phyloP scores from a whole-genome alignment of 169 alveolate genomes.

The Plasmodium coatneyi region DNA sequence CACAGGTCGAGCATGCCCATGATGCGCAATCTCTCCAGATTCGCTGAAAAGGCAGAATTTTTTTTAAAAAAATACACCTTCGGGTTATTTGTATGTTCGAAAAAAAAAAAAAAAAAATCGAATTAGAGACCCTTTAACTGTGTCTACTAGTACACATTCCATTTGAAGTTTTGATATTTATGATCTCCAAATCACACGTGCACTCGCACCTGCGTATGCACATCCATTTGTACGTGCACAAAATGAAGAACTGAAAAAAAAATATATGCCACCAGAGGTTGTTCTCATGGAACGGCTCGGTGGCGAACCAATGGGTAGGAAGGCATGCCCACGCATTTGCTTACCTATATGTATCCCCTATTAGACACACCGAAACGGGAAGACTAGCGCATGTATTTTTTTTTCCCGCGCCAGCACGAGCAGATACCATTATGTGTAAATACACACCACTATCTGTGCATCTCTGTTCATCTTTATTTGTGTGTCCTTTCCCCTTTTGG shows the following conservation, averaged over 20 bases:
- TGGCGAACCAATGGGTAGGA: not conserved
- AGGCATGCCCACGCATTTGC: not conserved
- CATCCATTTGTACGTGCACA: not conserved
- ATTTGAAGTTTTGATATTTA: not conserved
- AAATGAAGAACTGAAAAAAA: not conserved
- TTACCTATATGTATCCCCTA: not conserved
- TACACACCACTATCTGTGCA: not conserved
- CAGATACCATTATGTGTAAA: constrained; percentile 5
- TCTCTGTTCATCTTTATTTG: not conserved
- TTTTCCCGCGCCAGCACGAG: not conserved
- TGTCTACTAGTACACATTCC: not conserved
- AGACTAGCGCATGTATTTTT: not conserved
- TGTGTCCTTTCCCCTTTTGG: constrained; percentile 10
- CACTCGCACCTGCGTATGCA: not conserved
- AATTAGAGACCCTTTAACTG: not conserved
- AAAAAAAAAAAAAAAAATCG: constrained; percentile 15
- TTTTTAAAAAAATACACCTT: not conserved
- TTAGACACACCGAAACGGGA: not conserved
- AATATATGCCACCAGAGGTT: not conserved
- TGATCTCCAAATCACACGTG: not conserved
- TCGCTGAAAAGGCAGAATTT: not conserved
- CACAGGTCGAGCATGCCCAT: not conserved
- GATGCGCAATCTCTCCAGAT: not conserved
- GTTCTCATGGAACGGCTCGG: not conserved
- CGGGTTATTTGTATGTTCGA: not conserved